Evolutionary conservation across 257 asterid genomes (phyloP), one percentile per base, ranked within the genome.

Genomic region (Nicotiana noctiflora): DNA sequence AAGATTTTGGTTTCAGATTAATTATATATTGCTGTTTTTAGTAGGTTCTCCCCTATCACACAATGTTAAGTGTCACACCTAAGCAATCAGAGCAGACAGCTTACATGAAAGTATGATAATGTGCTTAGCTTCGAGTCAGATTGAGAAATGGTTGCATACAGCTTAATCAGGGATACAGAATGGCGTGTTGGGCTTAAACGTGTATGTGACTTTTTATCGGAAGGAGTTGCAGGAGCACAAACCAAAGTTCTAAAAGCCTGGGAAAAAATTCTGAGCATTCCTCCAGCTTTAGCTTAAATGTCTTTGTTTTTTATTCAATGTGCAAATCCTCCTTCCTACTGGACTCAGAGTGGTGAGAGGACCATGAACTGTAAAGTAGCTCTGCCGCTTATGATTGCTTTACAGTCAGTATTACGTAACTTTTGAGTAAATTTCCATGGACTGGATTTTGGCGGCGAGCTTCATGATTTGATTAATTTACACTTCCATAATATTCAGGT

Each of bases 401-500:
- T 23, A 49, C 34, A 46, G 23, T 72, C 78, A 72, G 23, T 72
- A 13, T 23, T 51, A 46, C 49, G 78, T 72, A 7, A 72, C 78
- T 72, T 6, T 72, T 49, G 34, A 72, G 51, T n/a, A 23, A 11
- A 17, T 72, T 72, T 32, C 49, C 61, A 72, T 72, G 60, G 18
- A 46, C 40, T 72, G 78, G 44, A 49, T 72, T 46, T 72, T 72
- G 14, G 78, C 40, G 3, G 4, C 5, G 60, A 72, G 78, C 78
- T 72, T 56, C 61, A 72, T n/a, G 4, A 72, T 19, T 72, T 46
- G 57, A 72, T 59, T 40, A 59, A 72, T 72, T 77, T 77, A 77
- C 59, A 34, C 80, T 84, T 8, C 72, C 60, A 56, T 83, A 27
- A 80, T 83, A 55, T 76, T 76, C 80, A 92, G 98, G 98, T 94